Conservation (phyloP, 306 rosid genomes). For the Ochetophila trinervis region DNA sequence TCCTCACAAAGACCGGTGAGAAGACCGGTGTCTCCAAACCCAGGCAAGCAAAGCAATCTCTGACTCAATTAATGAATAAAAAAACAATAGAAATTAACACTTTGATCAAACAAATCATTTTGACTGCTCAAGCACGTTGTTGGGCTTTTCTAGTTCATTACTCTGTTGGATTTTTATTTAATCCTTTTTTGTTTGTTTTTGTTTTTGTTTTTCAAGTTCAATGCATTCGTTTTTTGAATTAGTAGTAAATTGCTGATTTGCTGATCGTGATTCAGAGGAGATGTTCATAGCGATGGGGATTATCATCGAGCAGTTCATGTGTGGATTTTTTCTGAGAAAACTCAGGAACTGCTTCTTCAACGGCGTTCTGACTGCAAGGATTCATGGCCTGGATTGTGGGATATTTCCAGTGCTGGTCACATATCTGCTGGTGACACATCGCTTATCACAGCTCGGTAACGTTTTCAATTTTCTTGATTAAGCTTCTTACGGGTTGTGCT, state of each 20-base stretch:
- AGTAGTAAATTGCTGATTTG: not conserved
- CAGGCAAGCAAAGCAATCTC: slow-evolving; percentile 35
- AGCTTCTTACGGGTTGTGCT: too few relatives aligned
- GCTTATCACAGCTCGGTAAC: slow-evolving; percentile 69
- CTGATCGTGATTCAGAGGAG: slow-evolving; percentile 35
- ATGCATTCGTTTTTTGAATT: not conserved
- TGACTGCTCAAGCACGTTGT: too few relatives aligned
- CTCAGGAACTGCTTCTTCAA: slow-evolving; percentile 76
- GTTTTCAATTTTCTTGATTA: slow-evolving; percentile 3
- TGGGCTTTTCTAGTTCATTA: not conserved
- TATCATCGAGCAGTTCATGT: slow-evolving; percentile 91
- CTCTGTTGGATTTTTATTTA: not conserved
- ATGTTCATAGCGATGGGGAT: slow-evolving; percentile 89
- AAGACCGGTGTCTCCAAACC: slow-evolving; percentile 72
- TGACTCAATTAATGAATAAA: not conserved
- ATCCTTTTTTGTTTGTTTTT: not conserved
- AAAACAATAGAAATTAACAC: too few relatives aligned
- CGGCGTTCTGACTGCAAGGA: slow-evolving; percentile 81
- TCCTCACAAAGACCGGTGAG: slow-evolving; percentile 60
- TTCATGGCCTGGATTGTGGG: slow-evolving; percentile 89
- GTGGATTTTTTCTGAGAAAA: slow-evolving; percentile 79
- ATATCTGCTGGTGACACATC: slow-evolving; percentile 81
- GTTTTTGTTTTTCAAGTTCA: not conserved
- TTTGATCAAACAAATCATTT: too few relatives aligned
- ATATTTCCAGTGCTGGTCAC: slow-evolving; percentile 93